Percentiles rank a stretch among this genome's conserved stretches.
These are phyloP conservation scores for slime mould (Dictyostelium discoideum) DNA, from an alignment of 78 protist species.

Conservation along the genomic window dicty_2.7 NC_007091.3:2325001-2325500, in stretches of 20 bases:
- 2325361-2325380: neutral
- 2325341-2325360: conserved; percentile 10
- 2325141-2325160: no score
- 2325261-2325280: conserved; percentile 1
- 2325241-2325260: neutral
- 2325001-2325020: no score
- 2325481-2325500: neutral
- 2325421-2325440: neutral
- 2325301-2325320: neutral
- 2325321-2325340: neutral
- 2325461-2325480: conserved; percentile 8
- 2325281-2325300: neutral
- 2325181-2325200: no score
- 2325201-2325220: neutral
- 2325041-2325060: no score
- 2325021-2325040: no score
- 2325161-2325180: no score
- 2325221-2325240: conserved; percentile 2
- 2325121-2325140: no score
- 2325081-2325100: no score
- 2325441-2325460: neutral
- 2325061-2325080: no score
- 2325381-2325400: neutral
- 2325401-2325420: neutral
- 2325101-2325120: no score